phyloP scores from a whole-genome alignment of 208 protist genomes.

The Trypanosoma scelopori region DNA sequence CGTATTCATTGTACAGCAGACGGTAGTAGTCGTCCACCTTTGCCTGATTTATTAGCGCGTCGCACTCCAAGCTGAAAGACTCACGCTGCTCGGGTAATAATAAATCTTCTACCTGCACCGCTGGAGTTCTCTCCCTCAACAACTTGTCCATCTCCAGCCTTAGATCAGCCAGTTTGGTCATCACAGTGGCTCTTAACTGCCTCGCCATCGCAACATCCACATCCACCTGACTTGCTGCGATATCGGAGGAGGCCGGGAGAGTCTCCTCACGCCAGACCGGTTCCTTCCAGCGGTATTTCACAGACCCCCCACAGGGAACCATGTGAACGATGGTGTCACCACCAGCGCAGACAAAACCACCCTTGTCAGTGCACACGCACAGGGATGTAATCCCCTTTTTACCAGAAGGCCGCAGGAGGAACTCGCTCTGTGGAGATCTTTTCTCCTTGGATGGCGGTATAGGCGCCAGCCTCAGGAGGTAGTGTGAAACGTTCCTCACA shows the following conservation, averaged over 20 bases:
- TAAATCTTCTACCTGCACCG: slow-evolving; percentile 66
- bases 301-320: slow-evolving; percentile 1
- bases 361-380: slow-evolving; percentile 23
- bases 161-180: slow-evolving; percentile 23
- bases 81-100: slow-evolving; percentile 55
- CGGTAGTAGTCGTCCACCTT: slow-evolving; percentile 71
- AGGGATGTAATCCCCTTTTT: slow-evolving; percentile 50
- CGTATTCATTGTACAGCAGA: slow-evolving; percentile 72
- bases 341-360: slow-evolving; percentile 34
- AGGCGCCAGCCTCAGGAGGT: slow-evolving; percentile 54
- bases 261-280: slow-evolving; percentile 31
- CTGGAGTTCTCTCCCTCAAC: slow-evolving; percentile 46
- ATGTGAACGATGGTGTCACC: slow-evolving; percentile 29
- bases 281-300: slow-evolving; percentile 42
- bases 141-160: slow-evolving; percentile 36
- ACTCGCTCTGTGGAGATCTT: slow-evolving; percentile 47
- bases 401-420: slow-evolving; percentile 41
- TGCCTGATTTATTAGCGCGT: slow-evolving; percentile 53
- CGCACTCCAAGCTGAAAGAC: slow-evolving; percentile 63
- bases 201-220: slow-evolving; percentile 4
- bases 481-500: slow-evolving; percentile 64
- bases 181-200: slow-evolving; percentile 10
- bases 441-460: slow-evolving; percentile 83
- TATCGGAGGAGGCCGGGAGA: slow-evolving; percentile 1
- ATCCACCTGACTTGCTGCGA: neutral